Evolutionary conservation across 768 basidiomycete species (phyloP).

Genomic region (Omphalotus guepiniiformis): DNA sequence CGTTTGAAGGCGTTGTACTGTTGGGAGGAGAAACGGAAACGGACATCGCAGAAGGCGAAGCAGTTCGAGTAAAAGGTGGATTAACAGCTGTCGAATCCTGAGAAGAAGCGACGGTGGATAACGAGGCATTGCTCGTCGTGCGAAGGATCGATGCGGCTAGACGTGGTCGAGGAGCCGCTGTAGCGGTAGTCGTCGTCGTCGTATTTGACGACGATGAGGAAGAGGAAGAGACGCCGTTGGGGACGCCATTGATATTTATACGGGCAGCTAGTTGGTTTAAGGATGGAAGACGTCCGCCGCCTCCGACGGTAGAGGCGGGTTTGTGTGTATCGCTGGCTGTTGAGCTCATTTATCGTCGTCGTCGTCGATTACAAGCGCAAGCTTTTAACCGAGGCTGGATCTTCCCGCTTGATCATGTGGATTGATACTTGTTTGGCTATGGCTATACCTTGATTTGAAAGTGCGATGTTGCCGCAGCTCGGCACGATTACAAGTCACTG

Average conservation of each 20-base stretch:
- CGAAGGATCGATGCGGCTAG: conserved; percentile 71
- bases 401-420: too few relatives aligned
- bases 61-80: conserved; percentile 59
- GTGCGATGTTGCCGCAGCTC: too few relatives aligned
- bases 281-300: conserved; percentile 71
- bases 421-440: too few relatives aligned
- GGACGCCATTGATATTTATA: conserved; percentile 42
- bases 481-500: too few relatives aligned
- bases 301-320: too few relatives aligned
- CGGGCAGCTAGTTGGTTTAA: conserved; percentile 81
- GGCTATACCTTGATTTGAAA: too few relatives aligned
- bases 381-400: too few relatives aligned
- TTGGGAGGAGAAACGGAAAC: conserved; percentile 44
- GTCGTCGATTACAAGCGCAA: too few relatives aligned
- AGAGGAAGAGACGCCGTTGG: conserved; percentile 21
- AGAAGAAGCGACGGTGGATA: conserved; percentile 48
- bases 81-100: conserved; percentile 68
- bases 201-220: conserved; percentile 20
- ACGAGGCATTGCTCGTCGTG: conserved; percentile 53
- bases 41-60: conserved; percentile 47
- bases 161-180: conserved; percentile 55
- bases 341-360: too few relatives aligned
- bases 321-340: too few relatives aligned
- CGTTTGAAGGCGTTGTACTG: conserved; percentile 28
- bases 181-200: conserved; percentile 16